Base-by-base conservation (phyloP, 352 stramenopile species). In the Blastocystis hominis region DNA sequence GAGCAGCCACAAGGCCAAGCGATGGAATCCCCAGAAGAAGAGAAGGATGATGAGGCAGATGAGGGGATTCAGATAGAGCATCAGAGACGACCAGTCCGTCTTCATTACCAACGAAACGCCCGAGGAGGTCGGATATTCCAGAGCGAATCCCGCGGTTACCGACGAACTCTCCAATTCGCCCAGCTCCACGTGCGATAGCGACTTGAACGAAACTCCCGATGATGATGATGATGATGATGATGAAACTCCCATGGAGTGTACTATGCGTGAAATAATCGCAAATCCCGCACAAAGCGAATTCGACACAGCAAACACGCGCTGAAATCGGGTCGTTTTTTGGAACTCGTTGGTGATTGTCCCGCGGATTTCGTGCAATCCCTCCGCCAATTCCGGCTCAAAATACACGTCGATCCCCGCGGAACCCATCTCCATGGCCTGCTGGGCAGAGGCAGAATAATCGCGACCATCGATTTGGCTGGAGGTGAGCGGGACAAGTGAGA, bases 81-180 rank as follows among this genome's bases (percentile, higher is more conserved):
- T 84, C 53, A 64, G 30, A 69, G 34, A 53, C 40, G 72, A 84
- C 72, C 72, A 84, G 34, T 84, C 47, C 36, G 56, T 84, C 30
- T 69, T 42, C 72, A 84, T 84, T 1, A 84, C 1, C 1, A 66
- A 20, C 3, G 1, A 15, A 0, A 53, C 62, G 10, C 42, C 20
- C 3, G 1, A n/a, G 3, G 72, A 66, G 9, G 53, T 66, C 24
- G 72, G 47, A 42, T 84, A 84, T 50, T 84, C 72, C 34, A 84
- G 46, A 17, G 20, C 72, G 44, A 54, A 84, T 38, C 38, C 44
- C 0, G 47, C 10, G 40, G n/a, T 46, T 38, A 17, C 3, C 38
- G 36, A 20, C 62, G 34, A 42, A 20, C 36, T 7, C 6, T n/a
- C 13, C 1, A 1, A n/a, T 4, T 38, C 59, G 20, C 30, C 59